These are phyloP conservation scores for Copromyces sp. DNA, from an alignment of 495 filamentous ascomycete genomes.

Conservation along the genomic window DNA sequence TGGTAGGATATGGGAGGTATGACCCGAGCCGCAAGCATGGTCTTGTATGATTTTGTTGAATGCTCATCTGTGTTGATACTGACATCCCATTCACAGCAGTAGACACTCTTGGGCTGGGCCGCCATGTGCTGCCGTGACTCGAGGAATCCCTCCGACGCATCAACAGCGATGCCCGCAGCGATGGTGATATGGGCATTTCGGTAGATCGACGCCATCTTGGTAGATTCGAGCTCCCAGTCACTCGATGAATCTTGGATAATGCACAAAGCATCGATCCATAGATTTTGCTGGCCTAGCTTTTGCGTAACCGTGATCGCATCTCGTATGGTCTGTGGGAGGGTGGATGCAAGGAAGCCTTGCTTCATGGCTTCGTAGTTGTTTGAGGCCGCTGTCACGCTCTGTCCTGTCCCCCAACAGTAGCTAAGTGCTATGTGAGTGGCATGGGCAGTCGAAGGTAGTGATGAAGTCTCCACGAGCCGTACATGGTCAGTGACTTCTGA, in stretches of 20 bases:
- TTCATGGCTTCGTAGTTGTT: neutral
- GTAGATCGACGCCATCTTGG: neutral
- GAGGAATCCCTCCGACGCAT: neutral
- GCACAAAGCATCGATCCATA: neutral
- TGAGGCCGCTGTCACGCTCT: neutral
- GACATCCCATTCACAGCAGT: neutral
- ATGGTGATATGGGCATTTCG: neutral
- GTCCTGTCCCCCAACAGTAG: neutral
- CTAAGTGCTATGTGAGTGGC: neutral
- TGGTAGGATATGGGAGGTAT: neutral
- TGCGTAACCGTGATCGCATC: neutral
- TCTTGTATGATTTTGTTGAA: neutral
- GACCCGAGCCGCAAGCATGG: neutral
- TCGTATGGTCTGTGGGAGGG: neutral
- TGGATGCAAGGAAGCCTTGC: neutral
- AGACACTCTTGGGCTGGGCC: neutral
- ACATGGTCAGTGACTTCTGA: neutral
- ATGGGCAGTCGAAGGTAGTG: neutral
- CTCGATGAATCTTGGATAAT: neutral
- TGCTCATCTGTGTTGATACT: neutral
- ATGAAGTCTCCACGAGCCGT: neutral
- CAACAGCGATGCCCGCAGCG: neutral
- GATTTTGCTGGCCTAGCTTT: neutral
- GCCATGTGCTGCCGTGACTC: neutral
- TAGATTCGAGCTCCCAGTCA: neutral